Conservation (phyloP, 2,329 filamentous ascomycete genomes). For the Diaporthe sp. region DNA sequence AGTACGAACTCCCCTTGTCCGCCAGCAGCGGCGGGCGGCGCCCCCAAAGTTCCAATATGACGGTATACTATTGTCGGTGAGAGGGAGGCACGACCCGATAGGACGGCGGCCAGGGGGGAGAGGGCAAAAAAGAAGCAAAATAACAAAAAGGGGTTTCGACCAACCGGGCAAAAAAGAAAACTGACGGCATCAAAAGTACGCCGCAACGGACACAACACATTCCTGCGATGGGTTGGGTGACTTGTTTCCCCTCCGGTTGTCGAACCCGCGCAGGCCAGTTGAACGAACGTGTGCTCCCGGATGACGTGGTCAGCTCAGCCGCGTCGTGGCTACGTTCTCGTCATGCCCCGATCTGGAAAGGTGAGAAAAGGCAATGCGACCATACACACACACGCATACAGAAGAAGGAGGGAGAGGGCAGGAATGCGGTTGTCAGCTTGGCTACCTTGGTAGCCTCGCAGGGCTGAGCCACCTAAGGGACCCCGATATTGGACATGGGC, state of each 20-base stretch:
- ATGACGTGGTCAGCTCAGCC: conserved; percentile 37
- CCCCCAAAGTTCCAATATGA: conserved; percentile 14
- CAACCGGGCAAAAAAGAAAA: conserved; percentile 8
- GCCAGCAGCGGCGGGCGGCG: not conserved
- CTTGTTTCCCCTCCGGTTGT: not conserved
- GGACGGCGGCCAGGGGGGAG: not conserved
- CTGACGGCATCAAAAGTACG: not conserved
- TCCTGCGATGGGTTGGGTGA: conserved; percentile 30
- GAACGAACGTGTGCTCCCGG: not conserved
- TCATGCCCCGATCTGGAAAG: conserved; percentile 21
- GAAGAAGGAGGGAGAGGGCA: not conserved
- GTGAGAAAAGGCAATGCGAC: conserved; percentile 12
- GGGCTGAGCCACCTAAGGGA: conserved; percentile 35
- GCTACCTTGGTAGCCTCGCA: conserved; percentile 34
- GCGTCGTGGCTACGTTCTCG: conserved; percentile 19
- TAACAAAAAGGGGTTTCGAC: not conserved
- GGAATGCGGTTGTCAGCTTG: conserved; percentile 17
- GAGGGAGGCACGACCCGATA: conserved; percentile 16
- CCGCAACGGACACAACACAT: not conserved
- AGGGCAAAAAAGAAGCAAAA: not conserved
- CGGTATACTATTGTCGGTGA: conserved; percentile 12
- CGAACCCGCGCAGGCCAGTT: not conserved
- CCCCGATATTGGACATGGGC: conserved; percentile 18
- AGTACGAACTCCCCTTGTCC: not conserved
- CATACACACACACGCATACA: not conserved